phyloP scores from a whole-genome alignment of 768 basidiomycete genomes.

The Floccularia luteovirens region DNA sequence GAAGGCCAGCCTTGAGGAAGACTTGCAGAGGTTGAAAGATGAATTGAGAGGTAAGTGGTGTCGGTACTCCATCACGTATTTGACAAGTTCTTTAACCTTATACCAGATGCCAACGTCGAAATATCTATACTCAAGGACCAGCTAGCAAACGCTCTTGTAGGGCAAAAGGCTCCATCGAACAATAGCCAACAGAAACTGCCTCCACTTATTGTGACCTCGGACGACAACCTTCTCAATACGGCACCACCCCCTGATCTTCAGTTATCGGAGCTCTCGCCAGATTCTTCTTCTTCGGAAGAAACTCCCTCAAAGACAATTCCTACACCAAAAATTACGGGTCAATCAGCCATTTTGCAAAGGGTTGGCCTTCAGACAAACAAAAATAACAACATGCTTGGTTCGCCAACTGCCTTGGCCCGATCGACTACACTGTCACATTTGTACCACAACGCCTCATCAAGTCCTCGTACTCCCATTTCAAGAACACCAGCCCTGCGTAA shows the following conservation, averaged over 20 bases:
- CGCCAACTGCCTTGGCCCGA: slow-evolving; percentile 35
- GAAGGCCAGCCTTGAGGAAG: slow-evolving; percentile 87
- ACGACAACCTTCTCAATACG: slow-evolving; percentile 53
- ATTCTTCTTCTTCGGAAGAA: too few relatives aligned
- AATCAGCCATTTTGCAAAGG: slow-evolving; percentile 42
- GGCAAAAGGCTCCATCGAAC: slow-evolving; percentile 21
- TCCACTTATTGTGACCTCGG: slow-evolving; percentile 24
- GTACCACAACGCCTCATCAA: slow-evolving; percentile 31
- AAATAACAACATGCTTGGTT: slow-evolving; percentile 32
- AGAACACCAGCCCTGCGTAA: slow-evolving; percentile 37
- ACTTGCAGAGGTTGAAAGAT: slow-evolving; percentile 85
- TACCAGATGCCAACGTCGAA: slow-evolving; percentile 77
- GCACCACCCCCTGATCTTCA: slow-evolving; percentile 54
- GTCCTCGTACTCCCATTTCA: slow-evolving; percentile 40
- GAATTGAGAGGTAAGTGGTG: slow-evolving; percentile 73
- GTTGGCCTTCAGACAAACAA: slow-evolving; percentile 40
- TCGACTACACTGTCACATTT: slow-evolving; percentile 51
- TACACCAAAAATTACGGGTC: slow-evolving; percentile 27
- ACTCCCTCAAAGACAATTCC: slow-evolving; percentile 28
- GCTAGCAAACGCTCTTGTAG: slow-evolving; percentile 20
- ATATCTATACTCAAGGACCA: slow-evolving; percentile 79
- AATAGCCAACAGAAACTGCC: too few relatives aligned
- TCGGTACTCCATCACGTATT: slow-evolving; percentile 3
- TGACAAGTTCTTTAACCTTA: slow-evolving; percentile 9
- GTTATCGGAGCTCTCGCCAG: slow-evolving; percentile 46